These are phyloP conservation scores for Termitomyces sp. DNA, from an alignment of 768 basidiomycete genomes.

Conservation along the genomic window DNA sequence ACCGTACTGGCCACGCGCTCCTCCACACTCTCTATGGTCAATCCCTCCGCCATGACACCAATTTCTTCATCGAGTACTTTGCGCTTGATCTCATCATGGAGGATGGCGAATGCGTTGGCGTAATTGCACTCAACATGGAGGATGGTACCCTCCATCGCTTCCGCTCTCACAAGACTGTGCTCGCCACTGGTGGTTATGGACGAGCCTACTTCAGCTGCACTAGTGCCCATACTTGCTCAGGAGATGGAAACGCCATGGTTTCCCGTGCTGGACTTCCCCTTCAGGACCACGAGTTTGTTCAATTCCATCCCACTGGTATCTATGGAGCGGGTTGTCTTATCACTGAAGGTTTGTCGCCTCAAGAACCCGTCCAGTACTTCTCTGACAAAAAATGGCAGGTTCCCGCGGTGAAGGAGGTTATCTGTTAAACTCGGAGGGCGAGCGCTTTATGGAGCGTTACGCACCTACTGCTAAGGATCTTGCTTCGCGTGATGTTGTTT, in stretches of 20 bases:
- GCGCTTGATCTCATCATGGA: constrained; percentile 99
- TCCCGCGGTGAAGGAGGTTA: constrained; percentile 99
- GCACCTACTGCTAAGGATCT: constrained; percentile 99
- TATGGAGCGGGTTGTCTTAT: constrained; percentile 99
- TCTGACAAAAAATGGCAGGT: constrained; percentile 38
- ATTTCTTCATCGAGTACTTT: constrained; percentile 99
- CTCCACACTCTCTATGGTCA: constrained; percentile 99
- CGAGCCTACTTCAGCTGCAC: constrained; percentile 99
- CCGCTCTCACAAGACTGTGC: constrained; percentile 95
- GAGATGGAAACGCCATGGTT: constrained; percentile 99
- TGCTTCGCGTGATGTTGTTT: constrained; percentile 98
- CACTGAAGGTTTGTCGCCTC: constrained; percentile 70
- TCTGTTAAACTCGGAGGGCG: constrained; percentile 95
- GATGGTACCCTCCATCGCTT: constrained; percentile 98
- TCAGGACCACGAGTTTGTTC: constrained; percentile 98
- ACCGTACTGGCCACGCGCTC: constrained; percentile 97
- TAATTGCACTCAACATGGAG: constrained; percentile 99
- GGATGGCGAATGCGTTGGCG: constrained; percentile 98
- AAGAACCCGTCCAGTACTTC: not conserved
- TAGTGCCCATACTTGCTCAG: constrained; percentile 97
- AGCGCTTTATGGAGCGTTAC: constrained; percentile 99
- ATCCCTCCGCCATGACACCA: constrained; percentile 97
- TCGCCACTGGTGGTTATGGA: constrained; percentile 98
- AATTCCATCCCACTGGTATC: constrained; percentile 99
- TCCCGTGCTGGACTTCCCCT: constrained; percentile 92